These are phyloP conservation scores for Zygoascus sp. DNA, from an alignment of 1,139 yeast species.

Conservation along the genomic window DNA sequence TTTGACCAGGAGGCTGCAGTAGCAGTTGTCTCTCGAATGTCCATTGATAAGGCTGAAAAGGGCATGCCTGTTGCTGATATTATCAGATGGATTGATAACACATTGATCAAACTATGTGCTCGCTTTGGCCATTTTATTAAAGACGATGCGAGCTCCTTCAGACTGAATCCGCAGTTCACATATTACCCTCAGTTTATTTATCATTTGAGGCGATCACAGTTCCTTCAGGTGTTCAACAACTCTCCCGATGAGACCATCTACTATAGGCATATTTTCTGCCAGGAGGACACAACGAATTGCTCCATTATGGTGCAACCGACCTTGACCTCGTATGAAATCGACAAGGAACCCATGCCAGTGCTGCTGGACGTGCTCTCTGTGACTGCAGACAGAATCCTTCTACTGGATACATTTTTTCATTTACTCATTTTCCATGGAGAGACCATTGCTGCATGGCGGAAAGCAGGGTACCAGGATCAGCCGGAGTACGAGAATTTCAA, in stretches of 20 bases:
- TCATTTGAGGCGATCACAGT: slow-evolving; percentile 66
- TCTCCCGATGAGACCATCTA: slow-evolving; percentile 79
- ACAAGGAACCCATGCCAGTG: slow-evolving; percentile 57
- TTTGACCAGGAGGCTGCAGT: slow-evolving; percentile 73
- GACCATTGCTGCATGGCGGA: slow-evolving; percentile 65
- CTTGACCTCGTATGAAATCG: slow-evolving; percentile 59
- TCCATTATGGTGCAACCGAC: slow-evolving; percentile 76
- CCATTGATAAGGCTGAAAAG: slow-evolving; percentile 45
- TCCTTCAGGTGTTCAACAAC: slow-evolving; percentile 65
- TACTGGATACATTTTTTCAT: slow-evolving; percentile 73
- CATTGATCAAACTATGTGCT: slow-evolving; percentile 66
- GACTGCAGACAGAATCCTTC: slow-evolving; percentile 53
- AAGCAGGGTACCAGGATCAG: slow-evolving; percentile 60
- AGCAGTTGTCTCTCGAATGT: slow-evolving; percentile 54
- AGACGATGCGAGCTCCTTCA: slow-evolving; percentile 63
- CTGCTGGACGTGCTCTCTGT: slow-evolving; percentile 65
- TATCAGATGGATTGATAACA: slow-evolving; percentile 71
- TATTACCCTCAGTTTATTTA: slow-evolving; percentile 71
- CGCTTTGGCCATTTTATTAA: slow-evolving; percentile 73
- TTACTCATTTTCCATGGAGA: slow-evolving; percentile 66
- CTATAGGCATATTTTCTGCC: slow-evolving; percentile 60
- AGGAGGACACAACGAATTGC: slow-evolving; percentile 63
- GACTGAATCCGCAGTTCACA: slow-evolving; percentile 64
- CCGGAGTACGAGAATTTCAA: slow-evolving; percentile 61
- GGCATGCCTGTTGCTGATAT: slow-evolving; percentile 53